Evolutionary conservation across 257 asterid species (phyloP).

Genomic region (Solanum sejunctum): DNA sequence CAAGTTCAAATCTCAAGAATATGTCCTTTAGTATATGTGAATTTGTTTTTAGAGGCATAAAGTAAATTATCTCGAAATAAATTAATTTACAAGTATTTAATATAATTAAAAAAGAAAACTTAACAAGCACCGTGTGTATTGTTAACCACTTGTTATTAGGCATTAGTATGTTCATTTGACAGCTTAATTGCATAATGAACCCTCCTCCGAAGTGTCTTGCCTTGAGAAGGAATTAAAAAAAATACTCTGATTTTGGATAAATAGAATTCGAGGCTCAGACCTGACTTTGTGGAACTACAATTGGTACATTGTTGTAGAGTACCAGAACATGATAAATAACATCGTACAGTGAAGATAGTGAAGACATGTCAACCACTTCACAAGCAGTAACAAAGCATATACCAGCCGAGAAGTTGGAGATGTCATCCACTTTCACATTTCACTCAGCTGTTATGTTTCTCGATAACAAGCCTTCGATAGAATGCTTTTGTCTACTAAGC

Average conservation of each 20-base stretch:
- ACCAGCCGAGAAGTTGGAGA: background rate
- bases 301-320: background rate
- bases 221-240: background rate
- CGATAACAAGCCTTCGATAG: background rate
- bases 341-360: background rate
- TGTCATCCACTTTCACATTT: background rate
- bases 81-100: background rate
- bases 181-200: background rate
- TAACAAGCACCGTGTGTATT: background rate
- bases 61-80: background rate
- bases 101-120: background rate
- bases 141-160: background rate
- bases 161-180: background rate
- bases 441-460: background rate
- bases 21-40: too few species aligned
- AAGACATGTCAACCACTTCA: background rate
- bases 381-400: background rate
- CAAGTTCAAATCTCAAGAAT: too few species aligned
- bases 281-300: too few species aligned
- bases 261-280: too few species aligned
- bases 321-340: background rate
- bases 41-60: too few species aligned
- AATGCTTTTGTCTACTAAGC: background rate
- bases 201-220: background rate
- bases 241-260: background rate